phyloP scores from a whole-genome alignment of 2,329 filamentous ascomycete genomes.

The Dendrostoma leiphaemia region DNA sequence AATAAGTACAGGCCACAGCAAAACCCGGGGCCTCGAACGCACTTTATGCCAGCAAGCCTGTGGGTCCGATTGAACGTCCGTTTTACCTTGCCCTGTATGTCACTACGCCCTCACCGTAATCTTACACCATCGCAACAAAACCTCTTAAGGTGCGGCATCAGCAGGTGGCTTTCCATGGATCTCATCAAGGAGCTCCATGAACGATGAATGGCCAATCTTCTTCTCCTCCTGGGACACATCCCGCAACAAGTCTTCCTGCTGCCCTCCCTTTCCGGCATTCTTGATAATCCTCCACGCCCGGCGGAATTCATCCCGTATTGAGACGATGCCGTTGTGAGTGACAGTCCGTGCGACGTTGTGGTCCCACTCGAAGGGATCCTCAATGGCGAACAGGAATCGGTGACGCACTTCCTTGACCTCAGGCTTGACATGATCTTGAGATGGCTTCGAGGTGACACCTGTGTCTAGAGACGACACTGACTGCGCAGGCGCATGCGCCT shows the following conservation, averaged over 20 bases:
- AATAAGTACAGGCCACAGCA: not conserved
- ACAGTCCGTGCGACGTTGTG: constrained; percentile 90
- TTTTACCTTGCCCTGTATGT: not conserved
- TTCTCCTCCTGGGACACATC: constrained; percentile 41
- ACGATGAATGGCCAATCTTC: constrained; percentile 27
- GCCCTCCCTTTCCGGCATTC: constrained; percentile 41
- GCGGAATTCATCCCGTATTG: constrained; percentile 81
- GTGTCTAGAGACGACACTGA: not conserved
- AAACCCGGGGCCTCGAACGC: not conserved
- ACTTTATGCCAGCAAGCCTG: not conserved
- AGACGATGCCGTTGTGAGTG: constrained; percentile 75
- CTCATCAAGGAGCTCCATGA: constrained; percentile 38
- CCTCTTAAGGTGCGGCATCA: not conserved
- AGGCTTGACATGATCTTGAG: constrained; percentile 14
- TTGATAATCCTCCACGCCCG: constrained; percentile 73
- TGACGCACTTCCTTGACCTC: constrained; percentile 69
- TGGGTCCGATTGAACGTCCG: not conserved
- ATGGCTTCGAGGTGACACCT: not conserved
- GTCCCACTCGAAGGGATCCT: constrained; percentile 85
- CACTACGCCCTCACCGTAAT: not conserved
- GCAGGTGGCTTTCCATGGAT: constrained; percentile 31
- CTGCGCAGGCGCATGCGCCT: not conserved
- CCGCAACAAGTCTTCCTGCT: constrained; percentile 50
- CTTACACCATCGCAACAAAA: not conserved
- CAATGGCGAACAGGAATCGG: constrained; percentile 83